These are phyloP conservation scores for Daldinia bambusicola DNA, from an alignment of 495 filamentous ascomycete genomes.

Conservation along the genomic window DNA sequence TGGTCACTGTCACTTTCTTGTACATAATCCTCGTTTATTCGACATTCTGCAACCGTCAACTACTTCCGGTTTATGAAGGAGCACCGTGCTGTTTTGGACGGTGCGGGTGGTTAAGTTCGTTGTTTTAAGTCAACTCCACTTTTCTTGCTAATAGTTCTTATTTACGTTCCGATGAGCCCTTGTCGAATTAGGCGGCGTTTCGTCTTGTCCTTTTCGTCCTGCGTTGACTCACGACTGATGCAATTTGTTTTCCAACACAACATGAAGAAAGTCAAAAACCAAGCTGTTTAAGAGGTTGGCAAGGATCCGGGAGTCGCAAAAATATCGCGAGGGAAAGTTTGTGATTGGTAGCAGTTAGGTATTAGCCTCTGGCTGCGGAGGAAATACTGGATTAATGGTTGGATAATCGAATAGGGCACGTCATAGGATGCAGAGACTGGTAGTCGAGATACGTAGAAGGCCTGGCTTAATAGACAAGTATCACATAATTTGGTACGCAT, in stretches of 20 bases:
- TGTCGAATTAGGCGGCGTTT: slow-evolving; percentile 10
- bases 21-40: slow-evolving; percentile 43
- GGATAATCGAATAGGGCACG: slow-evolving; percentile 20
- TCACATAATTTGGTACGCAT: not conserved
- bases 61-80: slow-evolving; percentile 5
- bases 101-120: slow-evolving; percentile 23
- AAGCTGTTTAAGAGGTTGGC: slow-evolving; percentile 8
- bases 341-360: slow-evolving; percentile 8
- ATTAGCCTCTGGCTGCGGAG: not conserved
- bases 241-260: slow-evolving; percentile 19
- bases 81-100: slow-evolving; percentile 20
- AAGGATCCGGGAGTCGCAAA: slow-evolving; percentile 15
- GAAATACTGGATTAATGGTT: slow-evolving; percentile 13
- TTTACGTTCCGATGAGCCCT: slow-evolving; percentile 21
- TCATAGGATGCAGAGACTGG: slow-evolving; percentile 12
- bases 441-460: slow-evolving; percentile 20
- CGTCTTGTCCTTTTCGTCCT: slow-evolving; percentile 9
- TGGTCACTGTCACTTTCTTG: slow-evolving; percentile 34
- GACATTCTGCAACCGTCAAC: slow-evolving; percentile 16
- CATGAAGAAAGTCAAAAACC: slow-evolving; percentile 11
- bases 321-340: slow-evolving; percentile 6
- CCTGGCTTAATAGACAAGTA: slow-evolving; percentile 31
- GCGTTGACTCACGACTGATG: slow-evolving; percentile 16
- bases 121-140: slow-evolving; percentile 3
- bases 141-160: slow-evolving; percentile 17